These are phyloP conservation scores for Hypholoma sublateritium DNA, from an alignment of 768 basidiomycete genomes.

Conservation along the genomic window DNA sequence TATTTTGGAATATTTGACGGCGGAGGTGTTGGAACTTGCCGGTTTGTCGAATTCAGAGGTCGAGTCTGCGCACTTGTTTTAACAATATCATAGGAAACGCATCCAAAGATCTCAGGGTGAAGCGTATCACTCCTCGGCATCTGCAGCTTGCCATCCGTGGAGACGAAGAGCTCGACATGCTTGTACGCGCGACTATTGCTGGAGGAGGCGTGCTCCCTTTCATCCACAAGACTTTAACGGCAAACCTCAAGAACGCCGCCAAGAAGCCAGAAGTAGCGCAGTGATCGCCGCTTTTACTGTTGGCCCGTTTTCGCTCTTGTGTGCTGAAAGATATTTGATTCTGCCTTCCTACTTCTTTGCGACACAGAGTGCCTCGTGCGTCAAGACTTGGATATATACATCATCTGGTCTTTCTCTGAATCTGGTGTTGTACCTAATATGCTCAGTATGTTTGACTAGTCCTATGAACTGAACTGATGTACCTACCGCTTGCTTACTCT, in stretches of 20 bases:
- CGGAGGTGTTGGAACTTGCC: conserved; percentile 93
- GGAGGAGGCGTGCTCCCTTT: conserved; percentile 87
- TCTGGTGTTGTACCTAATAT: conserved; percentile 15
- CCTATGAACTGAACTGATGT: conserved; percentile 10
- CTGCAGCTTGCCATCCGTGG: conserved; percentile 95
- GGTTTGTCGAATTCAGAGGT: conserved; percentile 48
- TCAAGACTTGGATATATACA: conserved; percentile 8
- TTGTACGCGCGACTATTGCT: conserved; percentile 93
- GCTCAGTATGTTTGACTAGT: conserved; percentile 18
- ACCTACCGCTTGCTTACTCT: conserved; percentile 5
- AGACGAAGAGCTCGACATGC: conserved; percentile 95
- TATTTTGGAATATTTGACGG: conserved; percentile 93
- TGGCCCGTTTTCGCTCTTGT: neutral
- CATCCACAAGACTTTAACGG: conserved; percentile 82
- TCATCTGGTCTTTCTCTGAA: conserved; percentile 3
- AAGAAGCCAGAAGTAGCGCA: conserved; percentile 44
- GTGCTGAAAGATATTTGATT: conserved; percentile 3
- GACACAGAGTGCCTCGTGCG: neutral
- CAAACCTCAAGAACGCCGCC: conserved; percentile 39
- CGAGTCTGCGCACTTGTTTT: neutral
- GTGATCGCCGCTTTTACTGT: conserved; percentile 1
- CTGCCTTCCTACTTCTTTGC: neutral
- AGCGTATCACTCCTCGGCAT: conserved; percentile 96
- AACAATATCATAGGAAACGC: conserved; percentile 70
- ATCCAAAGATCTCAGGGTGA: conserved; percentile 95